Percentiles rank a stretch among this genome's conserved stretches.
phyloP scores from a whole-genome alignment of 768 basidiomycete genomes.

The Guyanaporus albipodus region DNA sequence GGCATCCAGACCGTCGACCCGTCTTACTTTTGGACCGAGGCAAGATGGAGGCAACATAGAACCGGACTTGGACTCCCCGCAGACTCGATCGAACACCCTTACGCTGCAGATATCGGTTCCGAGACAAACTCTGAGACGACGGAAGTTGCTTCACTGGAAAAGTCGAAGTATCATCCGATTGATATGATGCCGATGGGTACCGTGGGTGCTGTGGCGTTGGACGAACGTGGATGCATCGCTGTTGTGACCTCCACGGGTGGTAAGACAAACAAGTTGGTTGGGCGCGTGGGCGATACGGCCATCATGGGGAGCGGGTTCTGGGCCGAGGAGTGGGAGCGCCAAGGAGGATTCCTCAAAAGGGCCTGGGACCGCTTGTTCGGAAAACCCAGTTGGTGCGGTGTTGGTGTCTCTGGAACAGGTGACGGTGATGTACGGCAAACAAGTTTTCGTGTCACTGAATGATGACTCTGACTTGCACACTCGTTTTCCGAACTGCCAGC shows the following conservation, averaged over 20 bases:
- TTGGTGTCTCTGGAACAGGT: constrained; percentile 83
- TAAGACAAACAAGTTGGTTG: constrained; percentile 77
- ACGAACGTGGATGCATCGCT: constrained; percentile 68
- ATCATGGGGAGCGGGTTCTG: constrained; percentile 76
- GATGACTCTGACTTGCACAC: neutral
- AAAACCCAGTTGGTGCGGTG: constrained; percentile 36
- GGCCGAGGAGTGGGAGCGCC: constrained; percentile 71
- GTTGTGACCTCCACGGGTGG: constrained; percentile 79
- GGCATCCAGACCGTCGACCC: constrained; percentile 62
- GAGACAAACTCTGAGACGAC: constrained; percentile 15
- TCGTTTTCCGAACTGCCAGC: constrained; percentile 38
- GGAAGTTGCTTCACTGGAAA: constrained; percentile 15
- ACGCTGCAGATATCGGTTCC: constrained; percentile 12
- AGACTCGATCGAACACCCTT: constrained; percentile 44
- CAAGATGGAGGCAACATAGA: constrained; percentile 75
- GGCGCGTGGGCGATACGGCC: constrained; percentile 82
- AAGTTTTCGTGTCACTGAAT: neutral
- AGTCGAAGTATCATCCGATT: constrained; percentile 29
- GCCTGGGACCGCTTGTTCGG: constrained; percentile 41
- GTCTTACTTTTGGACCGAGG: constrained; percentile 74
- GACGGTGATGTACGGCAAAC: constrained; percentile 66
- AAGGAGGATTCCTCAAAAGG: constrained; percentile 29
- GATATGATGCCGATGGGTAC: constrained; percentile 72
- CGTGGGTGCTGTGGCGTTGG: constrained; percentile 81
- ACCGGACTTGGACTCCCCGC: constrained; percentile 71